These are phyloP conservation scores for Leptomonas seymouri DNA, from an alignment of 208 protist species.

Conservation along the genomic window DNA sequence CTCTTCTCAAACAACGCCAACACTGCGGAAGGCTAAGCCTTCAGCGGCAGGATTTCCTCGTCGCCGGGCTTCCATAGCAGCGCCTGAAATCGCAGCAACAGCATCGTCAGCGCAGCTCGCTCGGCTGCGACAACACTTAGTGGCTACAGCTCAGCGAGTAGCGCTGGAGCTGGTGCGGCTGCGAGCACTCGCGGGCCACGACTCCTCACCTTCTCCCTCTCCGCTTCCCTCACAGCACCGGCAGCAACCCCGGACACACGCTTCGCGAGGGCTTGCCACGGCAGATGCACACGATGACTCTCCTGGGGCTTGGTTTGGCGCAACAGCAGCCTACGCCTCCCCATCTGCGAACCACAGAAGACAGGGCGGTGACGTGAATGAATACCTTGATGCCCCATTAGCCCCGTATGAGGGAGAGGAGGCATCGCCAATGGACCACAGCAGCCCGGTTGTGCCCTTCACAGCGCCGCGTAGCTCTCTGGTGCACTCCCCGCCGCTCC, in stretches of 20 bases:
- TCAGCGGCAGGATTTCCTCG: too few relatives aligned
- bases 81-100: neutral
- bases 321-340: neutral
- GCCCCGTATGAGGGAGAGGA: neutral
- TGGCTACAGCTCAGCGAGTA: constrained; percentile 18
- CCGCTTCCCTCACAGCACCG: neutral
- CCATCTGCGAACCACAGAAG: too few relatives aligned
- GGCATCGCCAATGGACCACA: neutral
- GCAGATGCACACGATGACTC: neutral
- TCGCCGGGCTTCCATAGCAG: too few relatives aligned
- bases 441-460: neutral
- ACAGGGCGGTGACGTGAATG: too few relatives aligned
- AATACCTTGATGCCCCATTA: neutral
- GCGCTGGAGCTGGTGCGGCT: constrained; percentile 23
- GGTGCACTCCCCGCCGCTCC: neutral
- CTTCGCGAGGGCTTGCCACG: too few relatives aligned
- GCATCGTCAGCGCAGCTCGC: constrained; percentile 12
- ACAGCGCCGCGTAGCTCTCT: neutral
- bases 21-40: neutral
- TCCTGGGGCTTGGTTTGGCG: neutral
- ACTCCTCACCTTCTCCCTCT: neutral
- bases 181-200: neutral
- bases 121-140: constrained; percentile 22
- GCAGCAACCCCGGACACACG: neutral
- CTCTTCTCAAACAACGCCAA: neutral